Evolutionary conservation across 2,329 filamentous ascomycete genomes (phyloP), one percentile per base, ranked within the genome.

Genomic region (Aureobasidium sp.): DNA sequence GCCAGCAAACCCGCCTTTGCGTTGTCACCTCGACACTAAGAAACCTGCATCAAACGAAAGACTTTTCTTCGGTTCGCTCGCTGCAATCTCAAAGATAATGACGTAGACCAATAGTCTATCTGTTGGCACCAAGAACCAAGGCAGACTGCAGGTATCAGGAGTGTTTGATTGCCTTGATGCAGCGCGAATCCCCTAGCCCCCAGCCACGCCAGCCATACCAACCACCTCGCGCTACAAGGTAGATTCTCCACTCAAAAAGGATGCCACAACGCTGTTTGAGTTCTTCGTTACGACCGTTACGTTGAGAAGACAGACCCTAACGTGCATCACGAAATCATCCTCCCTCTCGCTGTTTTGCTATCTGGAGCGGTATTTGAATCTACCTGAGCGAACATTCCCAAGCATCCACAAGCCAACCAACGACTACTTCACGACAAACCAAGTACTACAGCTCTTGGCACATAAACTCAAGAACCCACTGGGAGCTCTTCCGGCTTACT

Each of bases 181-280:
- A 52, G 20, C 20, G 50, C 20, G n/a, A 27, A 52, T 52, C 46
- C 50, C n/a, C 50, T 37, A 39, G 34, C 50, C 50, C 2, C 32
- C 50, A 26, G 20, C 50, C 34, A 39, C 50, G 13, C 48, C 29
- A 32, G 56, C 51, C 52, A 55, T 53, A 59, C 39, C 59, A 48
- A 51, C 59, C 37, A 51, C 60, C 48, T 39, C 27, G 5, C 0
- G 12, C 34, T 13, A 6, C 34, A 37, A 37, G 12, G 34, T 44
- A 15, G 1, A 43, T 10, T 36, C 17, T 43, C 15, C 62, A 43
- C 26, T 39, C 46, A 20, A 44, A 34, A 51, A 61, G 37, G 32
- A 52, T 52, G 7, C n/a, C 6, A 10, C 34, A 37, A 39, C 50
- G 15, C 50, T 24, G n/a, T n/a, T 50, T 17, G n/a, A 2, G 6